A percentile compares a stretch with the other conserved stretches of the same genome.
Evolutionary conservation across 495 filamentous ascomycete genomes (phyloP).

Genomic region (Hypoxylon subgilvum): DNA sequence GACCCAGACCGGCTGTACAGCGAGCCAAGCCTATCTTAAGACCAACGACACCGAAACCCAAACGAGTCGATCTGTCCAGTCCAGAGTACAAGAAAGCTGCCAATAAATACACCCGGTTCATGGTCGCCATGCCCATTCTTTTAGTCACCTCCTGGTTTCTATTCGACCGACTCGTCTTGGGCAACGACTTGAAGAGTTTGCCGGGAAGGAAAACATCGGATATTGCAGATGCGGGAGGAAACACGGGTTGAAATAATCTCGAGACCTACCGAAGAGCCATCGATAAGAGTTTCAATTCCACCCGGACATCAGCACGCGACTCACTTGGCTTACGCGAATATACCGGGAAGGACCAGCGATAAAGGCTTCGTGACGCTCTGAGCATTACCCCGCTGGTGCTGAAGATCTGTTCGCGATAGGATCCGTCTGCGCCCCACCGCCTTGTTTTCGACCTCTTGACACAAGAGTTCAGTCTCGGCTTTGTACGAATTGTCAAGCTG

Average conservation of each 20-base stretch:
- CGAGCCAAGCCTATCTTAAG: constrained; percentile 3
- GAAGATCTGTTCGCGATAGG: no score
- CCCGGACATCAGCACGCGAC: no score
- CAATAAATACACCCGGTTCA: constrained; percentile 45
- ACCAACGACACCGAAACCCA: constrained; percentile 4
- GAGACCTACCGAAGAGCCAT: no score
- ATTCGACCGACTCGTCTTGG: constrained; percentile 46
- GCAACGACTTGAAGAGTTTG: constrained; percentile 7
- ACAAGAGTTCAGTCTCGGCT: not conserved
- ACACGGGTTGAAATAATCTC: constrained; percentile 4
- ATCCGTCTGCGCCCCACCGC: no score
- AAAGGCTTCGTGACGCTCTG: no score
- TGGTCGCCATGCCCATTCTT: constrained; percentile 54
- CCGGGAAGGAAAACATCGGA: not conserved
- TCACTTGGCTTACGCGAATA: no score
- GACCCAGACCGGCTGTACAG: constrained; percentile 1
- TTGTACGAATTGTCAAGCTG: not conserved
- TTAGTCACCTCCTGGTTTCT: constrained; percentile 54
- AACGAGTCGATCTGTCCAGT: constrained; percentile 41
- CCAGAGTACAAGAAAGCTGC: constrained; percentile 49
- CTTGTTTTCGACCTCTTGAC: no score
- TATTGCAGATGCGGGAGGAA: not conserved
- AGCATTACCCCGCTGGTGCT: no score
- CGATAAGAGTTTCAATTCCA: no score
- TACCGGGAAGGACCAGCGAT: no score